phyloP scores from a whole-genome alignment of 2,329 filamentous ascomycete genomes.

The Paramyrothecium roridum region DNA sequence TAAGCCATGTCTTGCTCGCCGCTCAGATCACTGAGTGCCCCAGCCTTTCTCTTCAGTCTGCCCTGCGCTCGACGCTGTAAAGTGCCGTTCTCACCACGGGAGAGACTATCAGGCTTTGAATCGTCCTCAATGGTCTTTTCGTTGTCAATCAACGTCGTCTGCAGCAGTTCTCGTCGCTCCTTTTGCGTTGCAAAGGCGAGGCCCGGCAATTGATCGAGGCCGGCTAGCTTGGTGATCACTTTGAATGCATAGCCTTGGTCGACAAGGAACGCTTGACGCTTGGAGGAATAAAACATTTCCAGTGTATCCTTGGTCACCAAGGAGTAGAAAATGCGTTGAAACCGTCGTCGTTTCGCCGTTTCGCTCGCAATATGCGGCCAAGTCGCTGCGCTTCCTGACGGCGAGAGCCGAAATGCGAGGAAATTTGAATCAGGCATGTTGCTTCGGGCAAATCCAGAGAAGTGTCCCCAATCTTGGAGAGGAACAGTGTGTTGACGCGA shows the following conservation, averaged over 20 bases:
- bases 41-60: not conserved
- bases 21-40: constrained; percentile 1
- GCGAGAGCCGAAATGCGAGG: constrained; percentile 89
- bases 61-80: not conserved
- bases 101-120: constrained; percentile 1
- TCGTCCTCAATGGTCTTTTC: constrained; percentile 37
- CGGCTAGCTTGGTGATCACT: constrained; percentile 85
- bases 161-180: constrained; percentile 75
- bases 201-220: constrained; percentile 71
- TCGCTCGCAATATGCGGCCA: constrained; percentile 84
- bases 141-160: constrained; percentile 77
- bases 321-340: constrained; percentile 98
- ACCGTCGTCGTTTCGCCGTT: constrained; percentile 87
- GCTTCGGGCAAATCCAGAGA: constrained; percentile 91
- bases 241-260: constrained; percentile 96
- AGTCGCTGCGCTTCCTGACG: constrained; percentile 90
- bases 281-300: constrained; percentile 87
- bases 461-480: constrained; percentile 94
- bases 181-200: constrained; percentile 70
- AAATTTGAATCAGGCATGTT: constrained; percentile 92
- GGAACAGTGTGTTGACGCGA: constrained; percentile 80
- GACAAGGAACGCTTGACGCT: constrained; percentile 87
- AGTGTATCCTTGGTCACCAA: constrained; percentile 86
- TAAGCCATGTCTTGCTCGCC: constrained; percentile 4
- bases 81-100: not conserved